Conservation (phyloP, 2,329 filamentous ascomycete genomes). For the Fusarium sarcochroum region DNA sequence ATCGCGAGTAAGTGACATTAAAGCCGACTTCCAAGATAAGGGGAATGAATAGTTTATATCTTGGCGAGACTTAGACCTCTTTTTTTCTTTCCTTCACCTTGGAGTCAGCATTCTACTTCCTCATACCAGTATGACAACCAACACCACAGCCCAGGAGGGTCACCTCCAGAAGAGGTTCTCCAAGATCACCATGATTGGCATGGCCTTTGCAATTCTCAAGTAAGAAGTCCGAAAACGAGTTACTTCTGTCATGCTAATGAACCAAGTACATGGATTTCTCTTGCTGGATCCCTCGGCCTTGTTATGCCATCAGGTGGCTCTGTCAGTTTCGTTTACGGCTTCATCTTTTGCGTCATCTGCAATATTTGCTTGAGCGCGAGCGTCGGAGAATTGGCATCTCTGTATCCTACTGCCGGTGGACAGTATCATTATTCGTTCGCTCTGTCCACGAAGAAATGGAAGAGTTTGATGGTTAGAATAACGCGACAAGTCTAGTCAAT, state of each 20-base stretch:
- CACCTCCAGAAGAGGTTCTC: conserved; percentile 44
- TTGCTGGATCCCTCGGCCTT: conserved; percentile 60
- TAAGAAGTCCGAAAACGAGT: conserved; percentile 11
- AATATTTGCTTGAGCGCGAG: conserved; percentile 40
- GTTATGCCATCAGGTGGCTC: conserved; percentile 59
- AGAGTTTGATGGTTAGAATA: conserved; percentile 51
- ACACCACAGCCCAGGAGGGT: conserved; percentile 24
- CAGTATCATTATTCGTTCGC: conserved; percentile 62
- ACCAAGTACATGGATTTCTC: conserved; percentile 52
- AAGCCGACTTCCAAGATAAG: conserved; percentile 7
- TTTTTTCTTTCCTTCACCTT: not conserved
- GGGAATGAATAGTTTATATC: conserved; percentile 4
- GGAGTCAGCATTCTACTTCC: not conserved
- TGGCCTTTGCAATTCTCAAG: conserved; percentile 63
- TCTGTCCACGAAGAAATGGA: conserved; percentile 57
- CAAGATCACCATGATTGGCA: conserved; percentile 46
- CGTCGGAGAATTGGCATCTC: conserved; percentile 39
- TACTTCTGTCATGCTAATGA: not conserved
- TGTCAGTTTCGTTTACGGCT: conserved; percentile 56
- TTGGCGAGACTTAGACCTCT: not conserved
- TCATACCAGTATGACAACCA: conserved; percentile 18
- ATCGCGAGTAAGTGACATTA: conserved; percentile 5
- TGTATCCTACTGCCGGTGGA: conserved; percentile 42
- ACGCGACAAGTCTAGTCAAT: no score
- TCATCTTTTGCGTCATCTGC: conserved; percentile 51